phyloP scores from a whole-genome alignment of 169 alveolate species.

The Plasmodium cynomolgi region DNA sequence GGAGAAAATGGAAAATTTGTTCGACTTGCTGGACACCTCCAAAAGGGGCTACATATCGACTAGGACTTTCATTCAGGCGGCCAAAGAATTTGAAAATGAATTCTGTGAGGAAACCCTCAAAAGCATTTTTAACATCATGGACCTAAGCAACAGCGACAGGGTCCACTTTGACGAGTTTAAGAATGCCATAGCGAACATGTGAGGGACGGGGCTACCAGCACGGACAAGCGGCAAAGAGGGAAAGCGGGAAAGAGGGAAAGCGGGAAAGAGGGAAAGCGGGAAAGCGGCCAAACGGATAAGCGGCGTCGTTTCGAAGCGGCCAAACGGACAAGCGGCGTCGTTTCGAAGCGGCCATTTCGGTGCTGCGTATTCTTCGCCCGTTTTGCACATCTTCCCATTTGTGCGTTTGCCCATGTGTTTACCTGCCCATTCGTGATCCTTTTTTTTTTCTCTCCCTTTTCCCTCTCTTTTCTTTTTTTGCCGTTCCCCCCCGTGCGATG shows the following conservation, averaged over 20 bases:
- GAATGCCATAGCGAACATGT: conserved; percentile 52
- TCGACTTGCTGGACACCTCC: conserved; percentile 32
- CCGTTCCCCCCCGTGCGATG: background rate
- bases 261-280: no score
- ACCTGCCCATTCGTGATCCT: background rate
- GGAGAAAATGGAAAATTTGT: conserved; percentile 44
- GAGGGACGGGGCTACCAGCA: background rate
- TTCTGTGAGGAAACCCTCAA: conserved; percentile 35
- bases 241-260: no score
- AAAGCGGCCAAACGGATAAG: no score
- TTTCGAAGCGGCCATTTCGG: background rate
- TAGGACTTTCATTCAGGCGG: conserved; percentile 39
- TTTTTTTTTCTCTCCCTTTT: no score
- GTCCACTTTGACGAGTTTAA: conserved; percentile 59
- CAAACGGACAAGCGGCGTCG: background rate
- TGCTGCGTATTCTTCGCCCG: background rate
- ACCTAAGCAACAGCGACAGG: conserved; percentile 6
- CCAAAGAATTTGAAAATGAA: conserved; percentile 67
- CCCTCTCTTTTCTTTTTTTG: no score
- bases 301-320: no score
- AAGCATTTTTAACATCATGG: conserved; percentile 45
- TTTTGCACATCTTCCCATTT: background rate
- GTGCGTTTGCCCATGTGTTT: background rate
- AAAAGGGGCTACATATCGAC: conserved; percentile 39
- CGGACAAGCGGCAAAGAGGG: background rate